A percentile compares a stretch with the other conserved stretches of the same genome.
Evolutionary conservation across 306 rosid species (phyloP).

Genomic region (Corylus avellana): DNA sequence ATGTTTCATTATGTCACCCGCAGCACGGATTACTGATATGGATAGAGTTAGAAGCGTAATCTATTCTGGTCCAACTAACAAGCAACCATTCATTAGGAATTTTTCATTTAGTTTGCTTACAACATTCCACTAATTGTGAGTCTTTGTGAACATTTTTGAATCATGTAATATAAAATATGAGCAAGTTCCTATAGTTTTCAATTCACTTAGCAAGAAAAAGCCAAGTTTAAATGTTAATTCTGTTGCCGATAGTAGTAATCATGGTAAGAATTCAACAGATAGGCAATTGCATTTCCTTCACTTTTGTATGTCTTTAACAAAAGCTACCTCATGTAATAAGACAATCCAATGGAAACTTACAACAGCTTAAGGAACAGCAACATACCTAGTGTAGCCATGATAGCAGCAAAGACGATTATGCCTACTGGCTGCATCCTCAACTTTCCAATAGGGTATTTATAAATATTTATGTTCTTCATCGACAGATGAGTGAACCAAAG

Average conservation of each 20-base stretch:
- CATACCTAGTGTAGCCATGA: conserved; percentile 94
- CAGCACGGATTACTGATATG: neutral
- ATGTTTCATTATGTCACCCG: neutral
- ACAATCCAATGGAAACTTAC: neutral
- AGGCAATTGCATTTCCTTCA: neutral
- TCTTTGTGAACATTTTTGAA: neutral
- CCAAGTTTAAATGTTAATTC: neutral
- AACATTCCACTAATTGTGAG: neutral
- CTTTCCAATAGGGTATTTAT: conserved; percentile 86
- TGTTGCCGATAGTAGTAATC: neutral
- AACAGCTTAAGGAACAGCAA: conserved; percentile 17
- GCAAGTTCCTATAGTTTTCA: neutral
- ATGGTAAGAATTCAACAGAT: neutral
- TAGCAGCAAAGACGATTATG: conserved; percentile 83
- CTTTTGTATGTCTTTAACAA: neutral
- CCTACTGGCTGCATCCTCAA: conserved; percentile 96
- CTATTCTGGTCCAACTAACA: neutral
- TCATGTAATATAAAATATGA: neutral
- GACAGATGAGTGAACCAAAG: conserved; percentile 91
- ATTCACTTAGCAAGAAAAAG: neutral
- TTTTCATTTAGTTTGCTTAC: neutral
- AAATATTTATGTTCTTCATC: conserved; percentile 80
- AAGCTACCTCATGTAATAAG: neutral
- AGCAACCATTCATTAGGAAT: neutral
- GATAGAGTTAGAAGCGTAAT: neutral